phyloP scores from a whole-genome alignment of 192 early-diverging fungal genomes.

The Geranomyces michiganensis region DNA sequence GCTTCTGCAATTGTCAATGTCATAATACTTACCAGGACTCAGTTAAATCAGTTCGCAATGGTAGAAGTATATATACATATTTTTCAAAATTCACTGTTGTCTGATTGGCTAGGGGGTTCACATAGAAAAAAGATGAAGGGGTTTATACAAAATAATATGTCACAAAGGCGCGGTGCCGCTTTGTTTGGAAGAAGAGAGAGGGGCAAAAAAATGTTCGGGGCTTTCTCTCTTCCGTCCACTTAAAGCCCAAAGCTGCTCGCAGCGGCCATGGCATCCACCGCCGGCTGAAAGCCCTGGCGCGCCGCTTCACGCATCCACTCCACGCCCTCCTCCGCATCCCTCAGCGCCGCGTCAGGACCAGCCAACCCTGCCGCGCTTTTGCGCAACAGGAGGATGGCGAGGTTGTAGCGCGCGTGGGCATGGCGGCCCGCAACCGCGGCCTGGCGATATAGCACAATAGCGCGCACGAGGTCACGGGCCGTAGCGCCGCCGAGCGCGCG shows the following conservation, averaged over 20 bases:
- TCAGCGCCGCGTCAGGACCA: not conserved
- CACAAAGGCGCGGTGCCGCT: no score
- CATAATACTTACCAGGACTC: no score
- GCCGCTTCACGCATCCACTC: conserved; percentile 12
- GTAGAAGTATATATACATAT: no score
- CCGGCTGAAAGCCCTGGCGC: not conserved
- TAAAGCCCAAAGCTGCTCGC: not conserved
- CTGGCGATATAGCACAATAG: conserved; percentile 18
- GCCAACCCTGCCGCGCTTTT: not conserved
- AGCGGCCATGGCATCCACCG: not conserved
- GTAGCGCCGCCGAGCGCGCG: conserved; percentile 8
- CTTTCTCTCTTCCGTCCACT: not conserved
- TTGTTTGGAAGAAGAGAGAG: no score
- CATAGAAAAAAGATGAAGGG: no score
- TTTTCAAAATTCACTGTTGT: no score
- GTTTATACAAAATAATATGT: no score
- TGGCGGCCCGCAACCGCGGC: conserved; percentile 11
- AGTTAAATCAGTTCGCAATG: no score
- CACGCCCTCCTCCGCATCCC: conserved; percentile 3
- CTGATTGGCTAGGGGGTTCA: no score
- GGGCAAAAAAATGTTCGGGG: no score
- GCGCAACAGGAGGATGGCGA: conserved; percentile 9
- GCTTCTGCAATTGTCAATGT: no score
- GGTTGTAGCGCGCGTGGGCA: not conserved
- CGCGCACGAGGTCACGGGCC: not conserved